phyloP scores from a whole-genome alignment of 805 yeast genomes.

The Ogataea nonfermentans region DNA sequence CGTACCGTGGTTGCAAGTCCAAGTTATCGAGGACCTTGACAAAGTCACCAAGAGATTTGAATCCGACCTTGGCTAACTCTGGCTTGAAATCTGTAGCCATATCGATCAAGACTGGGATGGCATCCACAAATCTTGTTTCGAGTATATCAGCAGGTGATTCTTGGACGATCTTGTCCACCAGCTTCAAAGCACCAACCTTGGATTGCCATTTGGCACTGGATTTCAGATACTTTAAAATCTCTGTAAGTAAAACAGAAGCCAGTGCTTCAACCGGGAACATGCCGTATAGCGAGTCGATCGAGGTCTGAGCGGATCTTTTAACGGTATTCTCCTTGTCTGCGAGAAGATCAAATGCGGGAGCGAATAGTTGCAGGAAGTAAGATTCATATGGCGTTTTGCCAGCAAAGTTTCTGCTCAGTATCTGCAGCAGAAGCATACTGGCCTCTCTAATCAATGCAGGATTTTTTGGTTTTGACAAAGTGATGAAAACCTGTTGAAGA shows the following conservation, averaged over 20 bases:
- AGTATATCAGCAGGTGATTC: conserved; percentile 83
- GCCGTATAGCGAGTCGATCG: conserved; percentile 68
- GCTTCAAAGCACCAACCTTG: conserved; percentile 73
- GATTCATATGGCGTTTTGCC: conserved; percentile 75
- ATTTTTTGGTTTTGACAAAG: conserved; percentile 72
- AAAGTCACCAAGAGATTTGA: conserved; percentile 62
- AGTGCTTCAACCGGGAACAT: conserved; percentile 75
- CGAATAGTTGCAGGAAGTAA: conserved; percentile 61
- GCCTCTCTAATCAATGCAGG: conserved; percentile 76
- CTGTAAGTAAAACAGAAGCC: conserved; percentile 65
- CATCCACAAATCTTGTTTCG: conserved; percentile 73
- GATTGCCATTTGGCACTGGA: conserved; percentile 94
- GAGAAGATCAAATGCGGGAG: conserved; percentile 63
- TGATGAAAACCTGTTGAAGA: conserved; percentile 56
- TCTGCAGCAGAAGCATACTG: conserved; percentile 58
- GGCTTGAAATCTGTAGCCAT: conserved; percentile 95
- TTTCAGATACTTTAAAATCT: conserved; percentile 58
- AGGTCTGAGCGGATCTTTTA: conserved; percentile 79
- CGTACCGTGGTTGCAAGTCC: conserved; percentile 84
- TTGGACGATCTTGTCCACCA: conserved; percentile 70
- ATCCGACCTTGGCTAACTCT: conserved; percentile 85
- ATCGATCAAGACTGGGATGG: conserved; percentile 84
- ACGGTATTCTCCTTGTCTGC: conserved; percentile 89
- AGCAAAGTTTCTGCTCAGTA: conserved; percentile 55
- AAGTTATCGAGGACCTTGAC: conserved; percentile 87